These are phyloP conservation scores for Colletotrichum tropicale DNA, from an alignment of 2,329 filamentous ascomycete species.

Conservation along the genomic window DNA sequence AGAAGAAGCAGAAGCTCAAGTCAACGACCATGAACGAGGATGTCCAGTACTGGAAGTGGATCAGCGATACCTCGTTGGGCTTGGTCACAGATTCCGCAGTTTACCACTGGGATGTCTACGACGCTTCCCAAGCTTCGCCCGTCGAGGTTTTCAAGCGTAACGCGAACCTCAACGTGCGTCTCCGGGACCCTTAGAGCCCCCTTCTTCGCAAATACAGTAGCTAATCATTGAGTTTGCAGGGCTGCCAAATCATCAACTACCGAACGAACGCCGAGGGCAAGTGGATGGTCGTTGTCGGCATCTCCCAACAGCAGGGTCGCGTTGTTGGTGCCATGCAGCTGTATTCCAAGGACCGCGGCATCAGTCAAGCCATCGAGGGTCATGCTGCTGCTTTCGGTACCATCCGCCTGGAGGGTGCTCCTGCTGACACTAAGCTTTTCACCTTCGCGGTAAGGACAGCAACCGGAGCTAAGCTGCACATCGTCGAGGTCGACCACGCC, in stretches of 20 bases:
- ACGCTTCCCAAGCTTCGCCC: slow-evolving; percentile 77
- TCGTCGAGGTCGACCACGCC: slow-evolving; percentile 96
- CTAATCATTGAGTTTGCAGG: slow-evolving; percentile 51
- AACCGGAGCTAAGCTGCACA: slow-evolving; percentile 91
- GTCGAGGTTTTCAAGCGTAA: slow-evolving; percentile 96
- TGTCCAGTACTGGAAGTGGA: slow-evolving; percentile 99
- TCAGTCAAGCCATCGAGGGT: slow-evolving; percentile 97
- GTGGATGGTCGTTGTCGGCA: slow-evolving; percentile 98
- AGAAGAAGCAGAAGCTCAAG: slow-evolving; percentile 93
- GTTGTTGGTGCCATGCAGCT: slow-evolving; percentile 97
- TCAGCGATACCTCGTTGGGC: slow-evolving; percentile 85
- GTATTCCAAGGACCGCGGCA: slow-evolving; percentile 93
- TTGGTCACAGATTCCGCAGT: slow-evolving; percentile 90
- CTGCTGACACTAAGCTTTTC: slow-evolving; percentile 92
- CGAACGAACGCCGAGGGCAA: slow-evolving; percentile 93
- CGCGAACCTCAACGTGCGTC: slow-evolving; percentile 81
- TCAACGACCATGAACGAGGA: slow-evolving; percentile 96
- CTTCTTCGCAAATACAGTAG: not conserved
- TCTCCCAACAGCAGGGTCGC: slow-evolving; percentile 89
- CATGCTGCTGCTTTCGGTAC: slow-evolving; percentile 95
- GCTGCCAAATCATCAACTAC: slow-evolving; percentile 99
- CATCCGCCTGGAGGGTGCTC: slow-evolving; percentile 84
- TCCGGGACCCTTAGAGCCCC: not conserved
- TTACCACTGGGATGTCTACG: slow-evolving; percentile 98
- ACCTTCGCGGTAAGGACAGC: slow-evolving; percentile 93